Conservation (phyloP, 441 rosid species). For the Pelargonium exstipulatum region DNA sequence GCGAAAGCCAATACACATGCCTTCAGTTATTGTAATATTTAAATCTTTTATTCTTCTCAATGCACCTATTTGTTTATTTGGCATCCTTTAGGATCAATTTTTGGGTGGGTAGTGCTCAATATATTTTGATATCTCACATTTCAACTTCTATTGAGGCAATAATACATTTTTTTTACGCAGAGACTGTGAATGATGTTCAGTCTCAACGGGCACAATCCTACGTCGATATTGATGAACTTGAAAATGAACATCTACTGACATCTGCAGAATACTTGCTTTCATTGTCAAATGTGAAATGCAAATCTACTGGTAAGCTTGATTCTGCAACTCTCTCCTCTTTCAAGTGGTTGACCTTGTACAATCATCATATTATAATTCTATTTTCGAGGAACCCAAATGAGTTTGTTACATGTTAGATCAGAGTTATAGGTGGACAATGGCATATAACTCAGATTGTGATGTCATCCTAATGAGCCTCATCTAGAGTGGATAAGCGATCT, state of each 20-base stretch:
- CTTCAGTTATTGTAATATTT: slow-evolving; percentile 11
- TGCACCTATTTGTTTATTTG: neutral
- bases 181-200: slow-evolving; percentile 38
- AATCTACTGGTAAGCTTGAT: slow-evolving; percentile 48
- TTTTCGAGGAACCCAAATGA: neutral
- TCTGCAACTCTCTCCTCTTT: neutral
- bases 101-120: neutral
- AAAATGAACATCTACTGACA: slow-evolving; percentile 71
- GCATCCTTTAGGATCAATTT: slow-evolving; percentile 2
- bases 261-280: slow-evolving; percentile 82
- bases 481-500: neutral
- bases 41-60: slow-evolving; percentile 7
- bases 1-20: slow-evolving; percentile 2
- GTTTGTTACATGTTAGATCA: neutral
- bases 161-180: slow-evolving; percentile 27
- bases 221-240: slow-evolving; percentile 64
- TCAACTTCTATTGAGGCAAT: slow-evolving; percentile 5
- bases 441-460: neutral
- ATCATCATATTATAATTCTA: neutral
- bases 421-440: slow-evolving; percentile 1
- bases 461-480: neutral
- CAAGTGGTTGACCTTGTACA: neutral
- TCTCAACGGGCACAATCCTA: slow-evolving; percentile 40
- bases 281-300: slow-evolving; percentile 61
- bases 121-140: neutral